These are phyloP conservation scores for Kentomonas sorsogonicus DNA, from an alignment of 208 protist species.

Conservation along the genomic window DNA sequence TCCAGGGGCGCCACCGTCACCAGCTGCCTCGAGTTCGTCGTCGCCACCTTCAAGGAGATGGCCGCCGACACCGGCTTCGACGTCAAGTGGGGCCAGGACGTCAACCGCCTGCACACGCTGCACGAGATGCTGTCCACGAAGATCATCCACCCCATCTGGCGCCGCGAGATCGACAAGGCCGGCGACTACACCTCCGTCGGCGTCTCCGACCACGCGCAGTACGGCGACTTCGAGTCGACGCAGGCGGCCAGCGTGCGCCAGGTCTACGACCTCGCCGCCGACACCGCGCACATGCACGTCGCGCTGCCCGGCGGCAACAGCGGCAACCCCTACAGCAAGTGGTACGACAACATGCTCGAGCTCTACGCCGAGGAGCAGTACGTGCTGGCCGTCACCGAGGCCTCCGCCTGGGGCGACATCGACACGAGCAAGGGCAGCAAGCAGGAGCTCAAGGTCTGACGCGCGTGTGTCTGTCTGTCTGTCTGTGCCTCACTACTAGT, in stretches of 20 bases:
- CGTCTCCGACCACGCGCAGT: constrained; percentile 34
- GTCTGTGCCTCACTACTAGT: background rate
- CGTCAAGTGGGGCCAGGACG: constrained; percentile 43
- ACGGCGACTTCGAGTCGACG: constrained; percentile 30
- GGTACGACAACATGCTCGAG: constrained; percentile 48
- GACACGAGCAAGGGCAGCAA: too few species aligned
- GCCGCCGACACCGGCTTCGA: constrained; percentile 15
- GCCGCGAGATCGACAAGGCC: constrained; percentile 42
- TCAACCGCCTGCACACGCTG: constrained; percentile 34
- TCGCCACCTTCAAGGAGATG: constrained; percentile 21
- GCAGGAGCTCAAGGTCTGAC: too few species aligned
- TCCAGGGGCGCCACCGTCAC: constrained; percentile 18
- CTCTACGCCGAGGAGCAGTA: constrained; percentile 34
- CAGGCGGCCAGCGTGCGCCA: constrained; percentile 48
- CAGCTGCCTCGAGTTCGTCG: too few species aligned
- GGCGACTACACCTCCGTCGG: constrained; percentile 39
- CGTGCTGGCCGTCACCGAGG: too few species aligned
- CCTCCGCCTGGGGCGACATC: too few species aligned
- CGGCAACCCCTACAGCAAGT: constrained; percentile 56
- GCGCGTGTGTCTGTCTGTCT: too few species aligned
- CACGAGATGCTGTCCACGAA: constrained; percentile 39
- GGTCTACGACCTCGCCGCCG: constrained; percentile 38
- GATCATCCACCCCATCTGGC: constrained; percentile 34
- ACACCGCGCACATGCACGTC: constrained; percentile 27
- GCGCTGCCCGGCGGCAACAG: constrained; percentile 47